phyloP scores from a whole-genome alignment of 139 green algal species.

The Micractinium sp. region DNA sequence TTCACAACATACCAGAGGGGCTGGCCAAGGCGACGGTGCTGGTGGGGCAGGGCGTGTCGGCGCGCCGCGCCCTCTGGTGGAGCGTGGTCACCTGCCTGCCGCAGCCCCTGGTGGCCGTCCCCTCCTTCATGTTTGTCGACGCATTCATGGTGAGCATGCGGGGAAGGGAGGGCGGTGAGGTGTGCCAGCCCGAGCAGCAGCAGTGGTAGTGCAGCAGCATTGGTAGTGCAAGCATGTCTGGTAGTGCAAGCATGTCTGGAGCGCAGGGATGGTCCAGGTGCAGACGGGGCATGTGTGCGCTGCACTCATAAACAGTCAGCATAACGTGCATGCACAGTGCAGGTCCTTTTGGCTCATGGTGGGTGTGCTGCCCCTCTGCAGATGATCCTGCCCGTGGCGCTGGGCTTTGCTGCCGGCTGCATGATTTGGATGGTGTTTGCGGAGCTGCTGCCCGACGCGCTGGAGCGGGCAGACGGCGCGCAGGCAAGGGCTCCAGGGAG shows the following conservation, averaged over 20 bases:
- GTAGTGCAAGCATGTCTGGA: no score
- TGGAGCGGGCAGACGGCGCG: conserved; percentile 55
- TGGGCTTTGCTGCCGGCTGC: conserved; percentile 98
- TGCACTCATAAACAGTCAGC: no score
- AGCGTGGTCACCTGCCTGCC: conserved; percentile 85
- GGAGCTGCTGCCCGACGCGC: conserved; percentile 94
- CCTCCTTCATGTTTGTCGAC: conserved; percentile 95
- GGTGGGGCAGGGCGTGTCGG: conserved; percentile 77
- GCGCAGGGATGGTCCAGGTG: no score
- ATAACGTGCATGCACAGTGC: no score
- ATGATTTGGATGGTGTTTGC: conserved; percentile 99
- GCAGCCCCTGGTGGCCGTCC: conserved; percentile 91
- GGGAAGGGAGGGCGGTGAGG: not conserved
- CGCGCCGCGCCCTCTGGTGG: conserved; percentile 82
- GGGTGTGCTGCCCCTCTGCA: not conserved
- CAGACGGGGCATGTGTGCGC: no score
- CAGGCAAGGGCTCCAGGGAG: not conserved
- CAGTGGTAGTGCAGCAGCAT: no score
- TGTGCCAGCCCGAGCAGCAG: not conserved
- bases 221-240: no score
- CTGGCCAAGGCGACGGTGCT: conserved; percentile 95
- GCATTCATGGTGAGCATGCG: conserved; percentile 68
- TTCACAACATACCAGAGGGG: conserved; percentile 98
- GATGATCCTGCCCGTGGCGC: conserved; percentile 85
- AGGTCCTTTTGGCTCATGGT: no score